phyloP scores from a whole-genome alignment of 371 early-diverging fungal species.

The Rhizopus sp. region DNA sequence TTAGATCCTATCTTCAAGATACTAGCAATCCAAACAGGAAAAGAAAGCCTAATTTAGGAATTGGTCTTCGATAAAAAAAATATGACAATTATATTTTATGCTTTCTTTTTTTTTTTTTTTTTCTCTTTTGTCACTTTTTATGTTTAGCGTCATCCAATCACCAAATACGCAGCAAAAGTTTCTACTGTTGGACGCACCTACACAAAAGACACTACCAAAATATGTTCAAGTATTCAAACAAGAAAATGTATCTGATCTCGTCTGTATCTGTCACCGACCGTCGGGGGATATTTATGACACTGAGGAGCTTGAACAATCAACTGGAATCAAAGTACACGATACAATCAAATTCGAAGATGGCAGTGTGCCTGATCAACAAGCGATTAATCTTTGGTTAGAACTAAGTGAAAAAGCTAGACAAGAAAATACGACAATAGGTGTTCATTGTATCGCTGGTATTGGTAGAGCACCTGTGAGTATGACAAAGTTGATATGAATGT shows the following conservation, averaged over 20 bases:
- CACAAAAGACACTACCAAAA: constrained; percentile 41
- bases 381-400: constrained; percentile 43
- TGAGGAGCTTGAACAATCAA: constrained; percentile 33
- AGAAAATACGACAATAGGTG: constrained; percentile 49
- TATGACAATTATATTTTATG: constrained; percentile 1
- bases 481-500: neutral
- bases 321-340: constrained; percentile 58
- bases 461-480: constrained; percentile 70
- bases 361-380: constrained; percentile 42
- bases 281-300: constrained; percentile 54
- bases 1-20: constrained; percentile 1
- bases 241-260: constrained; percentile 52
- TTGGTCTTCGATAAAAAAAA: constrained; percentile 18
- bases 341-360: constrained; percentile 68
- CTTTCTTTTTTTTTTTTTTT: constrained; percentile 7
- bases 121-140: constrained; percentile 1
- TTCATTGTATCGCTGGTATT: constrained; percentile 75
- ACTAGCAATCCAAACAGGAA: neutral
- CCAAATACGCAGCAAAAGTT: constrained; percentile 40
- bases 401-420: constrained; percentile 38
- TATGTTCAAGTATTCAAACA: constrained; percentile 51
- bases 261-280: constrained; percentile 59
- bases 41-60: neutral
- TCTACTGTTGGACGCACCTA: constrained; percentile 70
- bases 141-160: constrained; percentile 31